phyloP scores from a whole-genome alignment of 768 basidiomycete species.

The Termitomyces sp. region DNA sequence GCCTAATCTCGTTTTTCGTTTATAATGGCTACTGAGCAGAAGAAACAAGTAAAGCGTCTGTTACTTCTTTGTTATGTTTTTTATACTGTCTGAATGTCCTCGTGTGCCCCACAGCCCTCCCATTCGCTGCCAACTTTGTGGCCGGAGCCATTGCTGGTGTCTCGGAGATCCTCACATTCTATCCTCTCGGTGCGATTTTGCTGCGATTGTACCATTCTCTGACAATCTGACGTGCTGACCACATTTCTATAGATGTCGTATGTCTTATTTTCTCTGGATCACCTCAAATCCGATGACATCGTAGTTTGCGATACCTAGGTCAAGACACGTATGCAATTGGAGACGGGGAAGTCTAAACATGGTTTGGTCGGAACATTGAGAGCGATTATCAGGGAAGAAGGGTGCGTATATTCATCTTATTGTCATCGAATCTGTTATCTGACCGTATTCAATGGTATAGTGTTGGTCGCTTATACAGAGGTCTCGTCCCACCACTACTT shows the following conservation, averaged over 20 bases:
- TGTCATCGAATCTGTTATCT: constrained; percentile 9
- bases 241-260: constrained; percentile 69
- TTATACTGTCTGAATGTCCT: neutral
- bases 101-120: constrained; percentile 49
- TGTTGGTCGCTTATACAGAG: constrained; percentile 82
- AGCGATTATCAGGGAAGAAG: constrained; percentile 84
- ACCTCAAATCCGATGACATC: constrained; percentile 5
- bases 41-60: constrained; percentile 23
- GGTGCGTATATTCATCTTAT: constrained; percentile 42
- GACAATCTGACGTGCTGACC: constrained; percentile 1
- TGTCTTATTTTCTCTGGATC: constrained; percentile 24
- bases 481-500: constrained; percentile 91
- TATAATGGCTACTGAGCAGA: constrained; percentile 22
- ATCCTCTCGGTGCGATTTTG: constrained; percentile 69
- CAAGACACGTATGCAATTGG: constrained; percentile 98
- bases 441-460: constrained; percentile 30
- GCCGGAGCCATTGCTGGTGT: constrained; percentile 96
- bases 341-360: constrained; percentile 68
- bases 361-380: constrained; percentile 82
- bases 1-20: neutral
- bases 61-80: neutral
- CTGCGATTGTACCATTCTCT: neutral
- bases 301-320: constrained; percentile 44
- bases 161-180: constrained; percentile 79
- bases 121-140: constrained; percentile 84